Evolutionary conservation across 2,329 filamentous ascomycete species (phyloP), one percentile per base, ranked within the genome.

Genomic region (Aspergillus versicolor): DNA sequence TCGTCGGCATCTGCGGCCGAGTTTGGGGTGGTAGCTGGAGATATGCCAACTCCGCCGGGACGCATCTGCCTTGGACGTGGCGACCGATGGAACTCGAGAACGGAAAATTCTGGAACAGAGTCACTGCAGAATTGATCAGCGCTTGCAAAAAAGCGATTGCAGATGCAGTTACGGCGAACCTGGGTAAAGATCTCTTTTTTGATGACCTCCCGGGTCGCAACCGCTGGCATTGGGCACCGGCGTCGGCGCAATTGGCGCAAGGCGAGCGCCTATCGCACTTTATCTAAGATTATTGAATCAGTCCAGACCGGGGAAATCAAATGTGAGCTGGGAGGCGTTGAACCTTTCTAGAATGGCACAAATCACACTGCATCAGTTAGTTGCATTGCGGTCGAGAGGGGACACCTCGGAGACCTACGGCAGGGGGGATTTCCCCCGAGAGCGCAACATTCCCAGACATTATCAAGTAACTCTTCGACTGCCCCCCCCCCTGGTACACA

Each of bases 241-340:
- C 61, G 54, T 68, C 62, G 21, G 43, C 42, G 32, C 68, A 71
- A 49, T 66, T 70, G 27, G 64, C 63, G 44, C 68, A 71, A 19
- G 47, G 45, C 6, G 48, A 37, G 34, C 62, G 56, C 47, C 61
- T 63, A 56, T 70, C 62, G 50, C 68, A 71, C 52, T 65, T 67
- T 3, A 68, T 56, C 64, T 70, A 44, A 4, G 2, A 12, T 19
- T 4, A 22, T 17, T 43, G 5, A 12, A 42, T 19, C 3, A 27
- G 11, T 8, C n/a, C 15, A 44, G 42, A 13, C 9, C 5, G 4
- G 21, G 42, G 1, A 11, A 48, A 4, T 34, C n/a, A 30, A 47
- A 12, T 24, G 7, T 27, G n/a, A 4, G 17, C 27, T 11, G 9
- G 9, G 9, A 30, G 27, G 27, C 27, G 9, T 11, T 37, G 5